These are phyloP conservation scores for Saccharomyces pastorianus DNA, from an alignment of 1,139 yeast species.

Conservation along the genomic window DNA sequence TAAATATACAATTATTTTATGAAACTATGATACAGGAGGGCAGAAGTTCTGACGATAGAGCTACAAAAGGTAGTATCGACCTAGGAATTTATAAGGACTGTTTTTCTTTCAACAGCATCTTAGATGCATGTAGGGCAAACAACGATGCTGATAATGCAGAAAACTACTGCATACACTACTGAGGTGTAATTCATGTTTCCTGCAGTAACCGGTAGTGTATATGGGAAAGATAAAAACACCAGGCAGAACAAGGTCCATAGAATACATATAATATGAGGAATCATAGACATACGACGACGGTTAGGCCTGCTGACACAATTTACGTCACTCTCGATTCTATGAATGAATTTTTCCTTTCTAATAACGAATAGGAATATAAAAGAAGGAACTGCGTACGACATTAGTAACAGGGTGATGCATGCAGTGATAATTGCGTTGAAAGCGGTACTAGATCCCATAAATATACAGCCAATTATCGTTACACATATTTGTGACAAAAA, in stretches of 20 bases:
- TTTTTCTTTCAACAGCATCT: not conserved
- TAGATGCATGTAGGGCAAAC: not conserved
- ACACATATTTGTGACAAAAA: slow-evolving; percentile 29
- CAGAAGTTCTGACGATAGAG: not conserved
- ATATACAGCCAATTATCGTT: slow-evolving; percentile 33
- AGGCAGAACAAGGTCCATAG: slow-evolving; percentile 39
- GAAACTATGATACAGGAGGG: not conserved
- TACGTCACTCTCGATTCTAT: slow-evolving; percentile 4
- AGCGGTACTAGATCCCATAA: slow-evolving; percentile 34
- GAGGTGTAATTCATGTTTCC: slow-evolving; percentile 41
- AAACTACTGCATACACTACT: slow-evolving; percentile 36
- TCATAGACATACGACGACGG: slow-evolving; percentile 26
- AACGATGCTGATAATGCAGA: not conserved
- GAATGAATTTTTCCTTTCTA: slow-evolving; percentile 39
- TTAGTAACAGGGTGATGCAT: slow-evolving; percentile 32
- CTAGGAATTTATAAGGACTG: not conserved
- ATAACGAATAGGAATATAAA: slow-evolving; percentile 32
- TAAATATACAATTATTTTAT: not conserved
- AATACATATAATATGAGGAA: slow-evolving; percentile 37
- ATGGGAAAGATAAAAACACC: slow-evolving; percentile 40
- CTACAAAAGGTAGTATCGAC: not conserved
- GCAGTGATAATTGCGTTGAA: slow-evolving; percentile 35
- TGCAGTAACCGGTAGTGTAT: slow-evolving; percentile 37
- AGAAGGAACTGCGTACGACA: slow-evolving; percentile 32
- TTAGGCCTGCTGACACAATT: slow-evolving; percentile 11